These are phyloP conservation scores for Venturia carpophila DNA, from an alignment of 2,329 filamentous ascomycete genomes.

Conservation along the genomic window DNA sequence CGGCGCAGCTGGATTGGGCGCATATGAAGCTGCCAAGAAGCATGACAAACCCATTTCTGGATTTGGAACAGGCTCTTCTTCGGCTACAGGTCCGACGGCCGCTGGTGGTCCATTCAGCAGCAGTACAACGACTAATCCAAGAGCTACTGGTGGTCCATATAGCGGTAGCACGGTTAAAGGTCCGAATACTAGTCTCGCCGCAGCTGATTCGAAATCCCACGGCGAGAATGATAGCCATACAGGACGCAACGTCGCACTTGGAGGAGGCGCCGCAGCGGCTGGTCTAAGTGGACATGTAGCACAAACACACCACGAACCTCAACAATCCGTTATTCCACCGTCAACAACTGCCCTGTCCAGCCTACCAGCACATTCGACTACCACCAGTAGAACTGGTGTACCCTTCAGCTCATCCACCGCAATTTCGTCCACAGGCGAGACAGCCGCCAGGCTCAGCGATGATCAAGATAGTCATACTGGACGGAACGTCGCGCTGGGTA, in stretches of 20 bases:
- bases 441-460: not conserved
- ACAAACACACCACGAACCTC: not conserved
- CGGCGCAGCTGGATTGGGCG: conserved; percentile 1
- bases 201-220: not conserved
- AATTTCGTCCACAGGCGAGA: not conserved
- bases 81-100: not conserved
- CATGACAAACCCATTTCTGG: not conserved
- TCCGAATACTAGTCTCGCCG: not conserved
- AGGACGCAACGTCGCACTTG: conserved; percentile 7
- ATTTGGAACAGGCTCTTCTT: not conserved
- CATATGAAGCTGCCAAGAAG: conserved; percentile 7
- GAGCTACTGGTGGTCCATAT: too few relatives aligned
- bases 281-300: not conserved
- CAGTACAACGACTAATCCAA: too few relatives aligned
- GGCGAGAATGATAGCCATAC: not conserved
- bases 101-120: not conserved
- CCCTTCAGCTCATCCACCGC: not conserved
- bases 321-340: not conserved
- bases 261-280: conserved; percentile 5
- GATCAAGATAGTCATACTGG: not conserved
- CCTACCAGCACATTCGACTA: not conserved
- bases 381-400: not conserved
- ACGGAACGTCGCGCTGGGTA: not conserved
- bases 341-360: not conserved
- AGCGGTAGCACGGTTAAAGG: not conserved